Conservation (phyloP, 305 asterid genomes). For the Caryopteris hybrid region DNA sequence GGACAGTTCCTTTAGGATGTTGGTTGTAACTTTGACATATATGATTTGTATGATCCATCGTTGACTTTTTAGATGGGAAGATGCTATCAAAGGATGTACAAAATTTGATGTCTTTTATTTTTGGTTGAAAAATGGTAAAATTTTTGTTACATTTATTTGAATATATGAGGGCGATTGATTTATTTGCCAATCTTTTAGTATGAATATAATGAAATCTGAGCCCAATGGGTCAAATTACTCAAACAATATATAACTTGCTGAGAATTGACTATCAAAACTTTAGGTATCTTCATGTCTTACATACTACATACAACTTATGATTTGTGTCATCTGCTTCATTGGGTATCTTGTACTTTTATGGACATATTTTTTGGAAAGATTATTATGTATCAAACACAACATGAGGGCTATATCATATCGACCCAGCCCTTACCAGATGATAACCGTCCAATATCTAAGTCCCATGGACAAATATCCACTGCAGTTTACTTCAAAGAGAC, state of each 20-base stretch:
- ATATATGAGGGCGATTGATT: background rate
- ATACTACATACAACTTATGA: background rate
- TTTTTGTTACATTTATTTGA: background rate
- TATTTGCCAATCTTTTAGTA: background rate
- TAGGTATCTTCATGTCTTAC: background rate
- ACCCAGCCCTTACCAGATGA: background rate
- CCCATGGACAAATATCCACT: background rate
- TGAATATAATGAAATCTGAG: background rate
- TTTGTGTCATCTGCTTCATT: background rate
- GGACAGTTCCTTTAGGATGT: background rate
- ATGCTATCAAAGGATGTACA: background rate
- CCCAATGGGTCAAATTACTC: background rate
- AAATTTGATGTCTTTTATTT: background rate
- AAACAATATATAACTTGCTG: background rate
- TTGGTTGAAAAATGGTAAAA: background rate
- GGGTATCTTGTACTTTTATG: background rate
- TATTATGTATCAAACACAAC: background rate
- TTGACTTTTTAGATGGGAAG: constrained; percentile 3
- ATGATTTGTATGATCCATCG: background rate
- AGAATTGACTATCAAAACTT: background rate
- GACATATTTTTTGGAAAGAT: background rate
- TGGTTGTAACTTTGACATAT: background rate
- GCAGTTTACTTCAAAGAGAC: background rate
- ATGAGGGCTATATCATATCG: background rate
- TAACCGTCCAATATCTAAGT: background rate